Evolutionary conservation across 2,329 filamentous ascomycete species (phyloP).

Genomic region (Hortaea werneckii): DNA sequence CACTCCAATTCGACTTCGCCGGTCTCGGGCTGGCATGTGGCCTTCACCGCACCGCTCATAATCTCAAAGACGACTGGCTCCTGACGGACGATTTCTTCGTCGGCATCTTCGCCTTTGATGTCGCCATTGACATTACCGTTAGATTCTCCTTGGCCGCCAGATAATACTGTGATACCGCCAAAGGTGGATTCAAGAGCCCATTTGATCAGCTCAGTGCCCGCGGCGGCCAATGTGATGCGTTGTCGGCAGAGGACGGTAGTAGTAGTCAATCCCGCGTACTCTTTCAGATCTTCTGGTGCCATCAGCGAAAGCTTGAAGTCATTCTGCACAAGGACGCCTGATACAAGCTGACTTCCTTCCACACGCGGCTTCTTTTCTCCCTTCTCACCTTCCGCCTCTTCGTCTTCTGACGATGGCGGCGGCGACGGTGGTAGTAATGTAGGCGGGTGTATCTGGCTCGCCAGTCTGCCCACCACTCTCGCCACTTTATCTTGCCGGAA

Average conservation of each 20-base stretch:
- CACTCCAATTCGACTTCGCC: constrained; percentile 87
- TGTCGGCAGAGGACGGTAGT: constrained; percentile 92
- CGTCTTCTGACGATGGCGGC: constrained; percentile 31
- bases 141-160: neutral
- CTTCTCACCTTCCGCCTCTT: constrained; percentile 12
- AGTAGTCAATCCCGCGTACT: constrained; percentile 94
- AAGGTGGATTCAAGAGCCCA: constrained; percentile 96
- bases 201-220: constrained; percentile 79
- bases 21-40: constrained; percentile 46
- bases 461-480: constrained; percentile 90
- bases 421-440: constrained; percentile 23
- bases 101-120: constrained; percentile 43
- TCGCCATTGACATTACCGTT: constrained; percentile 10
- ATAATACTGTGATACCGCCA: constrained; percentile 53
- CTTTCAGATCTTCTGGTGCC: constrained; percentile 89
- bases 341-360: constrained; percentile 47
- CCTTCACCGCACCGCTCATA: constrained; percentile 83
- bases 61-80: constrained; percentile 51
- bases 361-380: constrained; percentile 17
- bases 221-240: constrained; percentile 74
- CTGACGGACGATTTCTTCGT: constrained; percentile 50
- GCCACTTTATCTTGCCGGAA: constrained; percentile 93
- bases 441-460: constrained; percentile 62
- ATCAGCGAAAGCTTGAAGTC: constrained; percentile 96
- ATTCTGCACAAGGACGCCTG: constrained; percentile 89